A percentile compares a stretch with the other conserved stretches of the same genome.
These are phyloP conservation scores for Hypoxylon trugodes DNA, from an alignment of 495 filamentous ascomycete species.

Conservation along the genomic window DNA sequence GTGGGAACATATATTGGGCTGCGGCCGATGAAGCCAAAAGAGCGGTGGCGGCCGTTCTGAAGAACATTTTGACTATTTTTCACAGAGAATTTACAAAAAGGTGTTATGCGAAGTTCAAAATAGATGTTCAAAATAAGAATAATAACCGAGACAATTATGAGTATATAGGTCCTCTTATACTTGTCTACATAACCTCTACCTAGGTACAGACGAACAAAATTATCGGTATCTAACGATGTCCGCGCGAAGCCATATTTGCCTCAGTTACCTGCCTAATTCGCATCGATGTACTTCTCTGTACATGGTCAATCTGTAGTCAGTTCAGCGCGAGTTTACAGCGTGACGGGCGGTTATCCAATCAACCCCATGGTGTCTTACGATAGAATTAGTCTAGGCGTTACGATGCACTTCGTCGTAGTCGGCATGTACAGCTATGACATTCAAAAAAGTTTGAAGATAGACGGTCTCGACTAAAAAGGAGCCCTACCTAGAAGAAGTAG, in stretches of 20 bases:
- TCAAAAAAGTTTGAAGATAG: slow-evolving; percentile 20
- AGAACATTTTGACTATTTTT: slow-evolving; percentile 44
- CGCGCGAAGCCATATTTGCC: background rate
- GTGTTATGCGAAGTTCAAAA: background rate
- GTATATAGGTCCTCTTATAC: slow-evolving; percentile 2
- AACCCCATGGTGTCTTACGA: slow-evolving; percentile 9
- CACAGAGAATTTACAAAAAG: background rate
- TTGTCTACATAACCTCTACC: background rate
- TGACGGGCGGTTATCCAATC: slow-evolving; percentile 24
- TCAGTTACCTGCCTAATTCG: slow-evolving; percentile 38
- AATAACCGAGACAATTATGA: background rate
- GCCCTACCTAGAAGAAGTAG: slow-evolving; percentile 17
- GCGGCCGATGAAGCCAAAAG: slow-evolving; percentile 44
- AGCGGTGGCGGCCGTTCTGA: slow-evolving; percentile 46
- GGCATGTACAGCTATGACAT: background rate
- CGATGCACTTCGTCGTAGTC: background rate
- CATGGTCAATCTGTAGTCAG: background rate
- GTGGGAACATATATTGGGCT: slow-evolving; percentile 33
- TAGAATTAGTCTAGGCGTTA: slow-evolving; percentile 11
- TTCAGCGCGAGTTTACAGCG: slow-evolving; percentile 7
- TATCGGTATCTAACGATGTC: slow-evolving; percentile 6
- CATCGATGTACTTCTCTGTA: slow-evolving; percentile 5
- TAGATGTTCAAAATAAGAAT: background rate
- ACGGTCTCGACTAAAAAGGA: slow-evolving; percentile 23
- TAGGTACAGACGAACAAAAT: background rate